A percentile compares a stretch with the other conserved stretches of the same genome.
phyloP scores from a whole-genome alignment of 2,329 filamentous ascomycete genomes.

The Cercospora janseana region DNA sequence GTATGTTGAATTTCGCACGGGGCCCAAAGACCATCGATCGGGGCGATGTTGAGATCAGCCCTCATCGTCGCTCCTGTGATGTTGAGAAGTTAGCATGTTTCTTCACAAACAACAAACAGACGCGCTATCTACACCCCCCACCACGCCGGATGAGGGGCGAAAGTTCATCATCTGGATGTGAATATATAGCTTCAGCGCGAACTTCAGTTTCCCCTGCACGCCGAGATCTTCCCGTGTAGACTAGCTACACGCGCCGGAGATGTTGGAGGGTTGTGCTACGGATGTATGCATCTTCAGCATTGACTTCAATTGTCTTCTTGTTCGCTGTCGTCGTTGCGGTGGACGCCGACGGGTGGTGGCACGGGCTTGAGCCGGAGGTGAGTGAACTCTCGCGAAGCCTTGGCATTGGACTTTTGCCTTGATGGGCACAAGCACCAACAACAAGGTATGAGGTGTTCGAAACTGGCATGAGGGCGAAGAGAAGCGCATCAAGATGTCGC shows the following conservation, averaged over 20 bases:
- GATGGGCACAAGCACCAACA: neutral
- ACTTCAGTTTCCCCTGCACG: conserved; percentile 3
- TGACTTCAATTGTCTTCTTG: conserved; percentile 1
- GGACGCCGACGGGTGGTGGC: conserved; percentile 4
- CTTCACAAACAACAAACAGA: too few relatives aligned
- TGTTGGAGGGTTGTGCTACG: conserved; percentile 9
- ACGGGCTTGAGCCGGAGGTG: neutral
- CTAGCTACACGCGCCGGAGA: neutral
- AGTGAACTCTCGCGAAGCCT: neutral
- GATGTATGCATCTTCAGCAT: conserved; percentile 12
- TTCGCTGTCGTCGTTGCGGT: neutral
- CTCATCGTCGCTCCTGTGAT: too few relatives aligned
- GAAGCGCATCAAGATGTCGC: neutral
- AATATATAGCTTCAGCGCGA: neutral
- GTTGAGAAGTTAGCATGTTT: too few relatives aligned
- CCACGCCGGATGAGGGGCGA: too few relatives aligned
- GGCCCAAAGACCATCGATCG: too few relatives aligned
- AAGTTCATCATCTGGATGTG: neutral
- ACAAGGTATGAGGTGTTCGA: neutral
- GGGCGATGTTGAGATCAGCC: too few relatives aligned
- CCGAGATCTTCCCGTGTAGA: conserved; percentile 12
- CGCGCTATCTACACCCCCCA: too few relatives aligned
- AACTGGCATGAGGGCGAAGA: neutral
- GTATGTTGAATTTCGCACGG: too few relatives aligned
- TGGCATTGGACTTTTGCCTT: neutral